Evolutionary conservation across 2,329 filamentous ascomycete species (phyloP).

Genomic region (Trichoderma arundinaceum): DNA sequence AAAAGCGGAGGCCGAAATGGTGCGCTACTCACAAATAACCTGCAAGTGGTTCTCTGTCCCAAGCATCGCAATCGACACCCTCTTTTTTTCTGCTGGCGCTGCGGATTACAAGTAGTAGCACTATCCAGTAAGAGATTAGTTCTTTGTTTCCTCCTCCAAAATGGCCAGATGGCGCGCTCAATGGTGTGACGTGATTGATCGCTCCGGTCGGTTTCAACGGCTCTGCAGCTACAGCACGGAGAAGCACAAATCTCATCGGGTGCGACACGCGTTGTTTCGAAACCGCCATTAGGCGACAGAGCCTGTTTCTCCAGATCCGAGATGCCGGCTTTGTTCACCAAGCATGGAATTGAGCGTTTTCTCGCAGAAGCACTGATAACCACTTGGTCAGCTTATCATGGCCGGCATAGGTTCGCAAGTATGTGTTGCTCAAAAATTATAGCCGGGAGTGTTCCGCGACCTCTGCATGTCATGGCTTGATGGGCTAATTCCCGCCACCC

Average conservation of each 20-base stretch:
- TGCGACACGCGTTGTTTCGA: slow-evolving; percentile 27
- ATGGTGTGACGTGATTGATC: slow-evolving; percentile 27
- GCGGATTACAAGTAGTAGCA: too few species aligned
- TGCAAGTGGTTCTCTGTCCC: background rate
- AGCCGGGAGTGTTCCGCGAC: too few species aligned
- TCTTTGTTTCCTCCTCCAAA: too few species aligned
- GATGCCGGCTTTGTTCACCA: background rate
- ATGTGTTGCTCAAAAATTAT: too few species aligned
- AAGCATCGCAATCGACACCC: background rate
- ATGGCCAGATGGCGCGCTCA: background rate
- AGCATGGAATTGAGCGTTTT: background rate
- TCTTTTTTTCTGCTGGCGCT: background rate
- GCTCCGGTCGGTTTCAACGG: slow-evolving; percentile 25
- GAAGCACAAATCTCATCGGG: slow-evolving; percentile 1
- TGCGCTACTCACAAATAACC: background rate
- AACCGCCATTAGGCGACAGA: background rate
- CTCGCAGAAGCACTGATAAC: background rate
- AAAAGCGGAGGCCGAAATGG: slow-evolving; percentile 11
- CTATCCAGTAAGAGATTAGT: too few species aligned
- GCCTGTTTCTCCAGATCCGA: background rate
- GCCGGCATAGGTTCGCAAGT: too few species aligned
- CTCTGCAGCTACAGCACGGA: background rate
- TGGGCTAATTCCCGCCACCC: slow-evolving; percentile 19
- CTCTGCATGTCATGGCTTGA: background rate
- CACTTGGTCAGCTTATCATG: slow-evolving; percentile 9